Conservation (phyloP, 176 grass and related monocot species). For the Avena sativa region DNA sequence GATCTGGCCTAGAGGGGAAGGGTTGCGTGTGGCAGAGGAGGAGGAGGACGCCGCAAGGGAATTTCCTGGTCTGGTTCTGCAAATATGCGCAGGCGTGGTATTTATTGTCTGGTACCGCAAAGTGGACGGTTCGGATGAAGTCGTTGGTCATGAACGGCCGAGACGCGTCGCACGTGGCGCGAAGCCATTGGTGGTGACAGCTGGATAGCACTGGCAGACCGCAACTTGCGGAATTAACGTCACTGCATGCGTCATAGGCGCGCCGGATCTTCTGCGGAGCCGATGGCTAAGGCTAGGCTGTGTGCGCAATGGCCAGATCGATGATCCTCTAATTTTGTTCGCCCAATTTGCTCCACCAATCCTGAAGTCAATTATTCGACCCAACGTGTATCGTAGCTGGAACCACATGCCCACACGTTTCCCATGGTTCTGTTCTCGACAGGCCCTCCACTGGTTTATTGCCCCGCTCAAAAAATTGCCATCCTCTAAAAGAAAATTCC, state of each 20-base stretch:
- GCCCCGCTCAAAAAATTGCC: too few relatives aligned
- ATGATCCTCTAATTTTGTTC: too few relatives aligned
- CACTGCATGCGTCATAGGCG: slow-evolving; percentile 51
- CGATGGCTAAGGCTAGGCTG: accelerated
- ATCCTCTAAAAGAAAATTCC: too few relatives aligned
- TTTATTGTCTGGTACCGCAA: slow-evolving; percentile 32
- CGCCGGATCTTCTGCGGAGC: slow-evolving; percentile 25
- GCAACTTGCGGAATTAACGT: slow-evolving; percentile 50
- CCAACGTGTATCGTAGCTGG: too few relatives aligned
- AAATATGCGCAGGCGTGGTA: slow-evolving; percentile 16
- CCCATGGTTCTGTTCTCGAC: too few relatives aligned
- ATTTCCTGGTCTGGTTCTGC: neutral
- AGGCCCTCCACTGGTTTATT: too few relatives aligned
- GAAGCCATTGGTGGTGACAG: slow-evolving; percentile 14
- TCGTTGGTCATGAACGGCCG: neutral
- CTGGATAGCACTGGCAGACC: slow-evolving; percentile 31
- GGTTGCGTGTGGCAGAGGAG: neutral
- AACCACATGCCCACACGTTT: too few relatives aligned
- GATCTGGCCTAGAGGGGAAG: neutral
- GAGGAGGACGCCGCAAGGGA: neutral
- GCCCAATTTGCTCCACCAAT: too few relatives aligned
- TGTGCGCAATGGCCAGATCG: neutral
- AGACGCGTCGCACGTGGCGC: neutral
- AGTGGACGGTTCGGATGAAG: slow-evolving; percentile 25
- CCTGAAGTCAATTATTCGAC: too few relatives aligned